Evolutionary conservation across 495 filamentous ascomycete genomes (phyloP), one percentile per base, ranked within the genome.

Genomic region (Penicillium cinerascens): DNA sequence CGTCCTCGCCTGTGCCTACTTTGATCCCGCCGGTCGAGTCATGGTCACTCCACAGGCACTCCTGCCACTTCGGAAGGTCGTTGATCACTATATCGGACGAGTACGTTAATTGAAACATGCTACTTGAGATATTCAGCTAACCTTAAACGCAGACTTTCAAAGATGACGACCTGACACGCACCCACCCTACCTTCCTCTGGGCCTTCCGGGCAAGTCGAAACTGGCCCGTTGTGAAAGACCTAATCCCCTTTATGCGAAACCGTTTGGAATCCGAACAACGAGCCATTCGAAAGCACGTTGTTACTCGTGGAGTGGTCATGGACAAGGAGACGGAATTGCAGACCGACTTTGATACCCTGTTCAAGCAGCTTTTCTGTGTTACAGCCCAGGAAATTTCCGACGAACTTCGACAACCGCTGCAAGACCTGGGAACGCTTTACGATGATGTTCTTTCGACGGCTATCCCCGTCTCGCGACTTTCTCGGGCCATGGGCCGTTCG

Each of bases 361-460:
- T 96, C 70, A 87, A 89, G n/a, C 89, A 93, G 50, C 76, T 88
- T 6, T 96, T 96, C 69, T 95, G 90, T 56, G 74, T 89, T 16
- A 83, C 91, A 11, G 90, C 91, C 0, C 78, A 84, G 3, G 81
- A 82, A 37, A 80, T 96, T 11, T 87, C 91, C 9, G 72, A 78
- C 2, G 75, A 80, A 37, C 69, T 92, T 49, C 75, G 86, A 54
- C 73, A 80, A 27, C 72, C 80, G 3, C 64, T 95, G 2, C 75
- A 78, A 6, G 70, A 85, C 15, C 67, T 91, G 6, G 91, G 91
- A 1, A 75, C 86, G 15, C 77, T 96, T 2, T 93, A 88, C 72
- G 86, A 93, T 44, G 82, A 87, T 49, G 86, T 96, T 26, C 66
- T 95, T 29, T 69, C 76, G 11, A 93, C 89, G 2, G 81, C 84